These are phyloP conservation scores for Acidiella bohemica DNA, from an alignment of 495 filamentous ascomycete genomes.

Conservation along the genomic window DNA sequence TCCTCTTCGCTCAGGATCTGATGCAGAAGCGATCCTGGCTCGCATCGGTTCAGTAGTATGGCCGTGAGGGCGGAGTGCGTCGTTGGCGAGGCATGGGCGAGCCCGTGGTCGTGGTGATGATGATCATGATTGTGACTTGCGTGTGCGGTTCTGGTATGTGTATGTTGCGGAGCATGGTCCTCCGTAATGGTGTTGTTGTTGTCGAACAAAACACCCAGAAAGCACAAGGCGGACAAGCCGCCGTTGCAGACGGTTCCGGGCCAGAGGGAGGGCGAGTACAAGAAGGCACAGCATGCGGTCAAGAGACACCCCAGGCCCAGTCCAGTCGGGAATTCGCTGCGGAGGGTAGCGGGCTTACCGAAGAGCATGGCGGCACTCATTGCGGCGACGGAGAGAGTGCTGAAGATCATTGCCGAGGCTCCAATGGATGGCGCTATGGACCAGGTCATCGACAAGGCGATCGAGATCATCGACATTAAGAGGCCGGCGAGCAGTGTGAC, in stretches of 20 bases:
- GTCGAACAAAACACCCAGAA: constrained; percentile 16
- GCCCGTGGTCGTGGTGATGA: constrained; percentile 32
- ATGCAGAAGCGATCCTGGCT: constrained; percentile 62
- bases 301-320: constrained; percentile 12
- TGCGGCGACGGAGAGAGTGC: constrained; percentile 12
- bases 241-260: constrained; percentile 16
- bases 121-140: constrained; percentile 25
- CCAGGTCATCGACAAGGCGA: constrained; percentile 17
- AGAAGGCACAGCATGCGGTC: constrained; percentile 13
- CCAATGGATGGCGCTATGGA: constrained; percentile 17
- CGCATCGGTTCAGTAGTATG: constrained; percentile 48
- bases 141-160: constrained; percentile 12
- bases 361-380: constrained; percentile 10
- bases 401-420: constrained; percentile 17
- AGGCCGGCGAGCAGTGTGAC: constrained; percentile 24
- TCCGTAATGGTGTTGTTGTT: constrained; percentile 11
- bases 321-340: constrained; percentile 13
- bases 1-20: constrained; percentile 83
- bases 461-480: constrained; percentile 19
- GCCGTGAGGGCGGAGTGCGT: constrained; percentile 47
- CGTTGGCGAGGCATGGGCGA: constrained; percentile 24
- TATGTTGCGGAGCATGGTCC: constrained; percentile 11
- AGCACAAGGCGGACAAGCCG: constrained; percentile 13
- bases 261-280: constrained; percentile 17
- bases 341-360: constrained; percentile 5